Base-by-base conservation (phyloP, 2,329 filamentous ascomycete species). In the Hymenoscyphus scutula region DNA sequence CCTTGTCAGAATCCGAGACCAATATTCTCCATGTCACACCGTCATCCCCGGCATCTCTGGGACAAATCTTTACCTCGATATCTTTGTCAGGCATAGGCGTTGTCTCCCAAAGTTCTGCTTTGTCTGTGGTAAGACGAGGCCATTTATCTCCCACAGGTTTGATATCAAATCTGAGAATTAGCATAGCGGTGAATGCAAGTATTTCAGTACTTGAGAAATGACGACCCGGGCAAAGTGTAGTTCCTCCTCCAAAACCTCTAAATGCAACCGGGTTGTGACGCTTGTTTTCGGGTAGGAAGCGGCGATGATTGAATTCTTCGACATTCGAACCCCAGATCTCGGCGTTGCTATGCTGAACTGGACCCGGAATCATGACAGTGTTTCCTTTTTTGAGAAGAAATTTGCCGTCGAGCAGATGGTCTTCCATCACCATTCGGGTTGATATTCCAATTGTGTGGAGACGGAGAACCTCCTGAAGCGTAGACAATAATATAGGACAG, bases 381-480 rank as follows among this genome's bases (percentile, higher is more conserved):
- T 61, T 65, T 11, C 70, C 72, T 60, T 77, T 76, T 63, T 75
- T 75, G 6, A 79, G 70, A 8, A 76, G 68, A 56, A 73, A 77
- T 38, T 70, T 61, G 13, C 69, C 62, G 13, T 72, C 68, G 1
- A 78, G 68, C 2, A 72, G 59, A 1, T 71, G 73, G 56, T 79
- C 76, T 34, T 77, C 65, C 56, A 73, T 71, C 2, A 77, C 76
- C 53, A 74, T 62, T 17, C 77, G 74, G 53, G 71, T 37, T 2
- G 76, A 77, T 38, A 74, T 73, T 3, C 76, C 76, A 30, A 76
- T 76, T 27, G 74, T 74, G 53, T 74, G 70, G 56, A 72, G 71
- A 3, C 79, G 76, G 8, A 81, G 72, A 1, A 74, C 74, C 64
- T 81, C 79, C 56, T 80, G 74, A 48, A 77, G 75, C 2, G 74